A percentile compares a stretch with the other conserved stretches of the same genome.
These are phyloP conservation scores for Aspergillaceae sp. DNA, from an alignment of 2,329 filamentous ascomycete genomes.

Conservation along the genomic window DNA sequence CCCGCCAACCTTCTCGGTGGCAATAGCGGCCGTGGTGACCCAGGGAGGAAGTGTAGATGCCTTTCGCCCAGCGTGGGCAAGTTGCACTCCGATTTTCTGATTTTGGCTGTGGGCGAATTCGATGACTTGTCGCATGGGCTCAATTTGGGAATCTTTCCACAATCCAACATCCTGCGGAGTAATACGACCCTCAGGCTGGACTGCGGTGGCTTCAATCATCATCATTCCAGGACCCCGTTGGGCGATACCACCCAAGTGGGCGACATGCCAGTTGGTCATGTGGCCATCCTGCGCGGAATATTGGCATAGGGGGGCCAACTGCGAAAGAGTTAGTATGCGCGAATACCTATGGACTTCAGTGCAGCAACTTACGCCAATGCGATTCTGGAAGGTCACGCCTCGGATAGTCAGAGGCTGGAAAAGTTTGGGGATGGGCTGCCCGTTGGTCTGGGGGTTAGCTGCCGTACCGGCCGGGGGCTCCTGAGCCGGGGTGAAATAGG, in stretches of 20 bases:
- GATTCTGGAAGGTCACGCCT: constrained; percentile 57
- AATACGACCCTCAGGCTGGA: constrained; percentile 70
- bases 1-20: constrained; percentile 47
- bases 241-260: constrained; percentile 74
- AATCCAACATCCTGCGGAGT: constrained; percentile 56
- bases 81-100: constrained; percentile 69
- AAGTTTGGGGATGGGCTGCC: constrained; percentile 43
- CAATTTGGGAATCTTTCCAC: constrained; percentile 78
- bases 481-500: constrained; percentile 36
- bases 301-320: constrained; percentile 51
- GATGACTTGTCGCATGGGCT: constrained; percentile 55
- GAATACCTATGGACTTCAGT: neutral
- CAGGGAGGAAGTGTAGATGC: constrained; percentile 50
- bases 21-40: constrained; percentile 21
- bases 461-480: constrained; percentile 29
- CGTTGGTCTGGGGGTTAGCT: constrained; percentile 34
- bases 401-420: constrained; percentile 51
- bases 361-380: constrained; percentile 44
- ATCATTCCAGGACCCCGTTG: constrained; percentile 65
- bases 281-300: constrained; percentile 63
- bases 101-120: constrained; percentile 74
- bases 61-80: constrained; percentile 68
- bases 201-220: constrained; percentile 70
- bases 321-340: neutral
- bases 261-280: constrained; percentile 70